Conservation (phyloP, 2,329 filamentous ascomycete genomes). For the Fusarium irregulare region DNA sequence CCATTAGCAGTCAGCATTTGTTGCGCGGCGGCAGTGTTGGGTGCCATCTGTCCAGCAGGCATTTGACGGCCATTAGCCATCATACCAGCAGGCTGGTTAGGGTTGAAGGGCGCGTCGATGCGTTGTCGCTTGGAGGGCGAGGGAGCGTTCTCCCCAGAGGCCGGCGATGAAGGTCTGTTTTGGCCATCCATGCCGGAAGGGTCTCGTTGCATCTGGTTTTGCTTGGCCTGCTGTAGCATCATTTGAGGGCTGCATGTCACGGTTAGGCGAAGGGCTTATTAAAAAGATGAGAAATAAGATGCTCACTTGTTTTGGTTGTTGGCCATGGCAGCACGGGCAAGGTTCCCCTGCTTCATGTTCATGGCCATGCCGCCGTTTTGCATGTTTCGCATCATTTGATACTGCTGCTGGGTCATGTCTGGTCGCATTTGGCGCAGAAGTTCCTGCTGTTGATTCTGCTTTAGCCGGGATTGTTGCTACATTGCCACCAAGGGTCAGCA, state of each 20-base stretch:
- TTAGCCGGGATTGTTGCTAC: constrained; percentile 75
- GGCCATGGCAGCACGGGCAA: constrained; percentile 81
- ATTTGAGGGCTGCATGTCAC: constrained; percentile 69
- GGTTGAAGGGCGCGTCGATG: constrained; percentile 78
- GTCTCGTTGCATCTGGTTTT: constrained; percentile 87
- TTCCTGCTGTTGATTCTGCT: constrained; percentile 81
- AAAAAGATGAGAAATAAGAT: constrained; percentile 1
- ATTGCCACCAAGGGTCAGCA: constrained; percentile 35
- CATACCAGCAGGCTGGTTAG: constrained; percentile 72
- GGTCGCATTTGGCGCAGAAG: constrained; percentile 79
- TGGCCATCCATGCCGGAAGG: constrained; percentile 88
- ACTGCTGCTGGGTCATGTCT: constrained; percentile 66
- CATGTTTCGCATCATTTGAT: constrained; percentile 75
- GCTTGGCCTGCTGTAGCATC: constrained; percentile 77
- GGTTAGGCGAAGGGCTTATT: constrained; percentile 19
- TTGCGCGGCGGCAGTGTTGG: constrained; percentile 63
- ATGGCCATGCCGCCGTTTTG: constrained; percentile 70
- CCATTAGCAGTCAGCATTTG: constrained; percentile 75
- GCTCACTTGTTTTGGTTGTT: constrained; percentile 80
- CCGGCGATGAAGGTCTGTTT: constrained; percentile 83
- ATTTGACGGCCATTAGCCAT: constrained; percentile 81
- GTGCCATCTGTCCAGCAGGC: constrained; percentile 74
- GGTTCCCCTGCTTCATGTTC: constrained; percentile 68
- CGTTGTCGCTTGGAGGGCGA: constrained; percentile 92
- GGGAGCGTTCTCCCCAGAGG: constrained; percentile 85